phyloP scores from a whole-genome alignment of 2,329 filamentous ascomycete species.

The Aspergillaceae sp. region DNA sequence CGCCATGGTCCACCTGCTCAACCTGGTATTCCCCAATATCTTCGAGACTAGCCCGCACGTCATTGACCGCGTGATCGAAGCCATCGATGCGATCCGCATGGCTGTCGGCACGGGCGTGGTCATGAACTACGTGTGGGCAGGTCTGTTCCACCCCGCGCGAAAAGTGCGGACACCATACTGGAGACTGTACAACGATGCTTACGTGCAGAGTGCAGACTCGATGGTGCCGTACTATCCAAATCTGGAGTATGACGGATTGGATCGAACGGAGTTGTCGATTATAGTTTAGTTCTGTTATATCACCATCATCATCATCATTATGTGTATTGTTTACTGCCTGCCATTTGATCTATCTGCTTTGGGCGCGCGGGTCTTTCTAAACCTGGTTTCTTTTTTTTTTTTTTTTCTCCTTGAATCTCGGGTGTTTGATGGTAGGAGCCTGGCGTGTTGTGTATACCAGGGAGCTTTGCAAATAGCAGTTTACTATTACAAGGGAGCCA shows the following conservation, averaged over 20 bases:
- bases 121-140: constrained; percentile 97
- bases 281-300: constrained; percentile 51
- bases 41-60: constrained; percentile 98
- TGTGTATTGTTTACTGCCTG: constrained; percentile 1
- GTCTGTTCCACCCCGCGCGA: constrained; percentile 89
- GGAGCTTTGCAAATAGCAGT: too few species aligned
- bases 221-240: constrained; percentile 96
- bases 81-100: constrained; percentile 90
- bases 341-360: too few species aligned
- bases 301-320: background rate
- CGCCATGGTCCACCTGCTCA: constrained; percentile 95
- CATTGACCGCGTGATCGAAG: constrained; percentile 95
- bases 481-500: too few species aligned
- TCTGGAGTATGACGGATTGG: constrained; percentile 69
- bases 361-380: background rate
- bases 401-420: too few species aligned
- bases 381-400: background rate
- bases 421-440: too few species aligned
- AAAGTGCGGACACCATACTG: constrained; percentile 95
- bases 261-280: constrained; percentile 73
- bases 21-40: constrained; percentile 90
- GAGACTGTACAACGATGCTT: constrained; percentile 93
- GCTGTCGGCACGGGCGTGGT: constrained; percentile 85
- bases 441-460: too few species aligned
- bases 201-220: constrained; percentile 83